A percentile compares a stretch with the other conserved stretches of the same genome.
These are phyloP conservation scores for Komagataella pseudopastoris DNA, from an alignment of 805 yeast genomes.

Conservation along the genomic window DNA sequence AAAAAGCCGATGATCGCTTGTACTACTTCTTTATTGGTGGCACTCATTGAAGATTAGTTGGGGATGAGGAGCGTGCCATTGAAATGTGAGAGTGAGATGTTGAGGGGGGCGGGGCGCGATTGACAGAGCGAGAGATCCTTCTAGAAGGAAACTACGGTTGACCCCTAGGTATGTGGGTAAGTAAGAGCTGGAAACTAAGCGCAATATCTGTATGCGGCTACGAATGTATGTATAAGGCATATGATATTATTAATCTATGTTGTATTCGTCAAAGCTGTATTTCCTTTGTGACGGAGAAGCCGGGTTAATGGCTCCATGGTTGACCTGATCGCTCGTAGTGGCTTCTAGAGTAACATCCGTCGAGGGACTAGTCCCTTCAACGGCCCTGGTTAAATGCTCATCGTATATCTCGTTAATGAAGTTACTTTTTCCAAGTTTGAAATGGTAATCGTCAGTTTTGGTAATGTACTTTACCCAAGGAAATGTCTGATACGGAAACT, in stretches of 20 bases:
- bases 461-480: slow-evolving; percentile 68
- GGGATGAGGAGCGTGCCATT: neutral
- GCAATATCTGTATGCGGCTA: neutral
- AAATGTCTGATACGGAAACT: slow-evolving; percentile 42
- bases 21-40: slow-evolving; percentile 52
- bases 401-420: slow-evolving; percentile 3
- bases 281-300: neutral
- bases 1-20: slow-evolving; percentile 65
- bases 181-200: neutral
- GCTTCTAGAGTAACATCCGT: neutral
- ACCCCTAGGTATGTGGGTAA: neutral
- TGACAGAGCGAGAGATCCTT: neutral
- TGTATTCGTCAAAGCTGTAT: neutral
- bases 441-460: slow-evolving; percentile 17
- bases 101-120: neutral
- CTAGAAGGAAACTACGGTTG: neutral
- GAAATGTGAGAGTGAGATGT: neutral
- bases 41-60: slow-evolving; percentile 1
- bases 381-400: slow-evolving; percentile 2
- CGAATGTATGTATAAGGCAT: neutral
- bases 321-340: neutral
- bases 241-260: neutral
- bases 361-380: slow-evolving; percentile 1
- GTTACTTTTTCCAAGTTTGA: slow-evolving; percentile 3
- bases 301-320: neutral